A percentile compares a stretch with the other conserved stretches of the same genome.
Evolutionary conservation across 1,284 basidiomycete species (phyloP).

Genomic region (Gymnopus androsaceus): DNA sequence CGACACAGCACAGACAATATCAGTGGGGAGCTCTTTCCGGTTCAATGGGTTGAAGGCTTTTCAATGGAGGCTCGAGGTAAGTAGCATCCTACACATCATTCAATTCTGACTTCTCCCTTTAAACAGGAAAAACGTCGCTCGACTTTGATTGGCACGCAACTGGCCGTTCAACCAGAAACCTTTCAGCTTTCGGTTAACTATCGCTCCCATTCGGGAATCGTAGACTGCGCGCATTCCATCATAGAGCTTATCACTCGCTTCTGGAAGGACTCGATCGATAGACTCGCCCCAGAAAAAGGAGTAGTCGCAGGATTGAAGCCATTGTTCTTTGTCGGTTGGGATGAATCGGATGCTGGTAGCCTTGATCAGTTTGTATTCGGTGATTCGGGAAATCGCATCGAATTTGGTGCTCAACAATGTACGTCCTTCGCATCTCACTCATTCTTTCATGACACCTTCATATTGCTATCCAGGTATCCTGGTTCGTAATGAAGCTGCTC

Average conservation of each 20-base stretch:
- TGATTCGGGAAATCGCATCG: conserved; percentile 49
- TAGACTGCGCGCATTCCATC: conserved; percentile 66
- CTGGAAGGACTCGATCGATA: conserved; percentile 70
- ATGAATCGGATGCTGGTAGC: conserved; percentile 49
- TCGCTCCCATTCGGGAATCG: conserved; percentile 71
- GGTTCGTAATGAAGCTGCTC: conserved; percentile 61
- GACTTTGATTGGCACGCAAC: neutral
- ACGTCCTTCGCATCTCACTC: neutral
- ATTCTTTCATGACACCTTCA: neutral
- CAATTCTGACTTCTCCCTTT: neutral
- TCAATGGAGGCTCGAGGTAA: conserved; percentile 59
- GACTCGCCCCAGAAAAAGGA: conserved; percentile 57
- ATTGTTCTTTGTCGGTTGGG: conserved; percentile 58
- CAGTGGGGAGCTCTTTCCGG: conserved; percentile 68
- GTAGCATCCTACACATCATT: neutral
- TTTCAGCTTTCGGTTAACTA: conserved; percentile 71
- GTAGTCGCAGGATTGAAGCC: conserved; percentile 62
- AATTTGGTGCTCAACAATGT: conserved; percentile 74
- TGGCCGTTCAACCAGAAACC: conserved; percentile 37
- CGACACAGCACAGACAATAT: conserved; percentile 78
- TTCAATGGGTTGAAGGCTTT: conserved; percentile 75
- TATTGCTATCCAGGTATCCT: conserved; percentile 58
- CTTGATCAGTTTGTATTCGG: conserved; percentile 63
- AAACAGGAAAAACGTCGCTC: conserved; percentile 16
- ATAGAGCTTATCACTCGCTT: conserved; percentile 62